phyloP scores from a whole-genome alignment of 306 rosid genomes.

The Begonia peltatifolia region DNA sequence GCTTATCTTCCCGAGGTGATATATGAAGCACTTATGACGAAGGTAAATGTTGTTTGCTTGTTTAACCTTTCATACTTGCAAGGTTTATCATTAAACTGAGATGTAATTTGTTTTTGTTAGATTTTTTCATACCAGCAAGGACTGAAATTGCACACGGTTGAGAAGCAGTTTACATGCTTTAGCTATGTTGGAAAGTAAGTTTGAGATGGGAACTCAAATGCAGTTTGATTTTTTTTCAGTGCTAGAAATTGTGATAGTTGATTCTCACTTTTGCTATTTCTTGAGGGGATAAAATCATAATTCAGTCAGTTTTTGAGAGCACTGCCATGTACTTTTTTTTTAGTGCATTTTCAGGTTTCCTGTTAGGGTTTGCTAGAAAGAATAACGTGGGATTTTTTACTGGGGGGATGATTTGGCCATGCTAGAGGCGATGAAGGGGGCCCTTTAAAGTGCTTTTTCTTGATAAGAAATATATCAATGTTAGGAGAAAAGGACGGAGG shows the following conservation, averaged over 20 bases:
- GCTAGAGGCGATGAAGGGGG: too few species aligned
- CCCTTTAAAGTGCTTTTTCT: too few species aligned
- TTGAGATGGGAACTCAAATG: background rate
- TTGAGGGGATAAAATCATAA: background rate
- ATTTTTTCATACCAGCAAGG: constrained; percentile 29
- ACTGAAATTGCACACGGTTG: constrained; percentile 21
- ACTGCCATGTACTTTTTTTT: too few species aligned
- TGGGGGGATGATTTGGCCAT: too few species aligned
- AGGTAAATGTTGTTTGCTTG: constrained; percentile 22
- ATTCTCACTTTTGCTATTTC: background rate
- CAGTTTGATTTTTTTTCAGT: background rate
- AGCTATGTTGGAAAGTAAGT: constrained; percentile 1
- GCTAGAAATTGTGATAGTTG: background rate
- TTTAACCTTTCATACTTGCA: constrained; percentile 1
- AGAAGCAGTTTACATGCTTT: constrained; percentile 10
- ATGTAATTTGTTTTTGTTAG: constrained; percentile 16
- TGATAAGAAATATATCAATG: too few species aligned
- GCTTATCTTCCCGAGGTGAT: constrained; percentile 49
- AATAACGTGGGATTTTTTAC: too few species aligned
- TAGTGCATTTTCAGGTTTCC: too few species aligned
- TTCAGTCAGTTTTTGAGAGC: too few species aligned
- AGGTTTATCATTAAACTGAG: constrained; percentile 15
- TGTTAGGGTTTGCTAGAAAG: too few species aligned
- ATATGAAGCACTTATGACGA: constrained; percentile 27
- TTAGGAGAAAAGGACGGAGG: too few species aligned